Percentiles rank a stretch among this genome's conserved stretches.
Conservation (phyloP, 2,329 filamentous ascomycete genomes). For the Aspergillus transmontanensis region DNA sequence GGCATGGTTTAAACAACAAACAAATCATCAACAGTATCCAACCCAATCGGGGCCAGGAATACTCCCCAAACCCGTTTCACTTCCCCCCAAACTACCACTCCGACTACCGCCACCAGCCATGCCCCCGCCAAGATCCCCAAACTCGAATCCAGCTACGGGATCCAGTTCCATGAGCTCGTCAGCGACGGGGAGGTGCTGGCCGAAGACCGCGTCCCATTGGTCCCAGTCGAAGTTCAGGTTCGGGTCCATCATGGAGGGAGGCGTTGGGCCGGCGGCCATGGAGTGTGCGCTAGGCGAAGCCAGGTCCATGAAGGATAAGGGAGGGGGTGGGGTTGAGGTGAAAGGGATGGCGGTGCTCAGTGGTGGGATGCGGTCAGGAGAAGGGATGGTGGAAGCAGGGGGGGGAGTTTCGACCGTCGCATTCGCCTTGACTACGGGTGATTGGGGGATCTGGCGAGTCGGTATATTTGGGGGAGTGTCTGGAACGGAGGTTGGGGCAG, state of each 20-base stretch:
- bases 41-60: constrained; percentile 17
- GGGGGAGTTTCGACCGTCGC: constrained; percentile 10
- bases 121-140: constrained; percentile 28
- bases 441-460: constrained; percentile 18
- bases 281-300: constrained; percentile 20
- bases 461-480: constrained; percentile 11
- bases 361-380: constrained; percentile 17
- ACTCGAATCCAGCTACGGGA: constrained; percentile 38
- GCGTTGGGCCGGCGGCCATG: constrained; percentile 31
- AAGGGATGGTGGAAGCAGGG: constrained; percentile 16
- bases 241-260: constrained; percentile 41
- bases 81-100: constrained; percentile 10
- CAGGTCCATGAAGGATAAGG: constrained; percentile 26
- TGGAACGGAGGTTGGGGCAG: constrained; percentile 10
- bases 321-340: constrained; percentile 11
- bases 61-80: constrained; percentile 10
- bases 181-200: constrained; percentile 47
- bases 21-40: constrained; percentile 15
- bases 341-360: constrained; percentile 12
- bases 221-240: constrained; percentile 53
- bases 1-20: background rate
- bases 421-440: constrained; percentile 10
- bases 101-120: constrained; percentile 6
- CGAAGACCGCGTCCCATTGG: constrained; percentile 53
- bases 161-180: constrained; percentile 49